Evolutionary conservation across 805 yeast genomes (phyloP).

Genomic region (Lachancea meyersii): DNA sequence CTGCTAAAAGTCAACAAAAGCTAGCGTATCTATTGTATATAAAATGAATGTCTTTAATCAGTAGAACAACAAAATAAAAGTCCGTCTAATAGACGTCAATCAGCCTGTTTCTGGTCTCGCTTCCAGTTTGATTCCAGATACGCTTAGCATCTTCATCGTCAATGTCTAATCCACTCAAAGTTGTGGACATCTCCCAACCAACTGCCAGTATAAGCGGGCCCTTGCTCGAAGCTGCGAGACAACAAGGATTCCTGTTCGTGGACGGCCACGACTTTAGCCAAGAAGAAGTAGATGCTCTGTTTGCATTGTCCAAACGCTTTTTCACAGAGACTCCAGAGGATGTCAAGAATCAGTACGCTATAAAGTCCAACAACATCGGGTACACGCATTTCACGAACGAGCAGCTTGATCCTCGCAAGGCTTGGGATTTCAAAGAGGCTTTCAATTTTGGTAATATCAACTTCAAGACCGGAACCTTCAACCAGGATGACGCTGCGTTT

Average conservation of each 20-base stretch:
- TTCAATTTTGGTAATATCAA: constrained; percentile 58
- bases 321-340: constrained; percentile 43
- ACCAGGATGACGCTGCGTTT: constrained; percentile 13
- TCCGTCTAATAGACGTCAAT: too few species aligned
- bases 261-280: constrained; percentile 62
- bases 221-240: constrained; percentile 52
- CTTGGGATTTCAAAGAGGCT: constrained; percentile 63
- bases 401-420: constrained; percentile 32
- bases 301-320: constrained; percentile 44
- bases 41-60: too few species aligned
- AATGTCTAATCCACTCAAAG: constrained; percentile 32
- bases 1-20: too few species aligned
- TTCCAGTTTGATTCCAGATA: too few species aligned
- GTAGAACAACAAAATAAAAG: too few species aligned
- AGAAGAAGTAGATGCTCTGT: constrained; percentile 46
- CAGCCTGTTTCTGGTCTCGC: too few species aligned
- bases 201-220: constrained; percentile 41
- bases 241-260: constrained; percentile 59
- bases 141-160: too few species aligned
- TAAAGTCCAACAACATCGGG: constrained; percentile 52
- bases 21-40: too few species aligned
- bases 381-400: constrained; percentile 53
- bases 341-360: constrained; percentile 45
- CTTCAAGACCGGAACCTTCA: constrained; percentile 42
- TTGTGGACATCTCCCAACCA: constrained; percentile 49